A percentile compares a stretch with the other conserved stretches of the same genome.
phyloP scores from a whole-genome alignment of 116 monocot genomes.

The Dioscorea cayenensis region DNA sequence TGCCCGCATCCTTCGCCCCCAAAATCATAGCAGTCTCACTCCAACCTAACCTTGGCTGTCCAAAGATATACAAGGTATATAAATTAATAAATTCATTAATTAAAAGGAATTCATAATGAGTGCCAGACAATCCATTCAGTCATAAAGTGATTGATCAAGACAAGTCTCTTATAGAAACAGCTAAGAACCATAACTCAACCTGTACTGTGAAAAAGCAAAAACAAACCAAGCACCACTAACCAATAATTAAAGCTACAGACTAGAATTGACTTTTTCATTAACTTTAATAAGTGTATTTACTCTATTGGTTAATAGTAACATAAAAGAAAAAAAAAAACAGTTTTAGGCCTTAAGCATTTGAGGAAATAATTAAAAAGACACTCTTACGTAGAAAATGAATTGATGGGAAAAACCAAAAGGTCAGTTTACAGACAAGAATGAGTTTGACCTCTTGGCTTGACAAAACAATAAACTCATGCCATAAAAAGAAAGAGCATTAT shows the following conservation, averaged over 20 bases:
- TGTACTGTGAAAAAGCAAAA: not conserved
- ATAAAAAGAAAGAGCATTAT: no score
- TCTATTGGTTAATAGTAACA: not conserved
- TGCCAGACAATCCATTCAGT: not conserved
- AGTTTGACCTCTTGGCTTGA: no score
- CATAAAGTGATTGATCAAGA: not conserved
- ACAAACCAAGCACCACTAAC: not conserved
- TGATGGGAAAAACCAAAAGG: no score
- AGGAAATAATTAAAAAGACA: not conserved
- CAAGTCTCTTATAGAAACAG: not conserved
- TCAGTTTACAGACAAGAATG: no score
- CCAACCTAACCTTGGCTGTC: slow-evolving; percentile 70
- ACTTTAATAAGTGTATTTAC: not conserved
- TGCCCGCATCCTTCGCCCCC: slow-evolving; percentile 68
- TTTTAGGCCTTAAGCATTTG: not conserved
- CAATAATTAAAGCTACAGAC: not conserved
- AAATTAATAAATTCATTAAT: not conserved
- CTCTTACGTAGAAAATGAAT: not conserved
- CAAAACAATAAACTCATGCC: no score
- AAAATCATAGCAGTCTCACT: slow-evolving; percentile 82
- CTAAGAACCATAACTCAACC: not conserved
- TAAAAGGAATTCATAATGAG: not conserved
- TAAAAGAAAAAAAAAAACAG: not conserved
- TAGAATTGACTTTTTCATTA: not conserved
- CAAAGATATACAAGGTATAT: slow-evolving; percentile 4